A percentile compares a stretch with the other conserved stretches of the same genome.
Evolutionary conservation across 805 yeast genomes (phyloP).

Genomic region (Saturnispora saitoi): DNA sequence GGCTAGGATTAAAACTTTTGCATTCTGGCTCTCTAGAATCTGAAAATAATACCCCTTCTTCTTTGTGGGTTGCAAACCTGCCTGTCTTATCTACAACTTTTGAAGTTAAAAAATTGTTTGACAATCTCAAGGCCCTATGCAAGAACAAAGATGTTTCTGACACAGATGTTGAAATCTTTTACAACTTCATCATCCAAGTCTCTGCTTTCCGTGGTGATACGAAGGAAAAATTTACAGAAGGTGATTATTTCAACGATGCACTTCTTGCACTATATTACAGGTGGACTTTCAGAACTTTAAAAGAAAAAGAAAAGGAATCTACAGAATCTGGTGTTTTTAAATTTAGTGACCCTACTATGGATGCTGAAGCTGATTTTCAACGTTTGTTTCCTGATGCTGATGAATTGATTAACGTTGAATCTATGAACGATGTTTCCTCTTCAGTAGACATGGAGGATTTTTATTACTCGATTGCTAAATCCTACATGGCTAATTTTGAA

Average conservation of each 20-base stretch:
- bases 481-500: constrained; percentile 39
- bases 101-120: constrained; percentile 25
- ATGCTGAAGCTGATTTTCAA: constrained; percentile 72
- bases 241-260: constrained; percentile 33
- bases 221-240: constrained; percentile 12
- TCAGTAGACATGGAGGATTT: constrained; percentile 33
- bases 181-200: constrained; percentile 33
- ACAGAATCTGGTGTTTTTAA: constrained; percentile 57
- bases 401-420: constrained; percentile 40
- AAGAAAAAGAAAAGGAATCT: constrained; percentile 54
- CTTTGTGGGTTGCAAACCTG: constrained; percentile 44
- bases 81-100: constrained; percentile 31
- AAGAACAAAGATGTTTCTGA: constrained; percentile 38
- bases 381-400: constrained; percentile 84
- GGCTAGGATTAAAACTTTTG: constrained; percentile 60
- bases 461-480: constrained; percentile 39
- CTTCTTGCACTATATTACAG: constrained; percentile 61
- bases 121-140: constrained; percentile 26
- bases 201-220: constrained; percentile 10
- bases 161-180: constrained; percentile 40
- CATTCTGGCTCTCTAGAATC: constrained; percentile 20
- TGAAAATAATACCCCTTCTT: constrained; percentile 16
- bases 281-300: constrained; percentile 71
- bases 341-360: constrained; percentile 52
- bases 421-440: constrained; percentile 15